Evolutionary conservation across 495 filamentous ascomycete genomes (phyloP), one percentile per base, ranked within the genome.

Genomic region (Penicillium robsamsonii): DNA sequence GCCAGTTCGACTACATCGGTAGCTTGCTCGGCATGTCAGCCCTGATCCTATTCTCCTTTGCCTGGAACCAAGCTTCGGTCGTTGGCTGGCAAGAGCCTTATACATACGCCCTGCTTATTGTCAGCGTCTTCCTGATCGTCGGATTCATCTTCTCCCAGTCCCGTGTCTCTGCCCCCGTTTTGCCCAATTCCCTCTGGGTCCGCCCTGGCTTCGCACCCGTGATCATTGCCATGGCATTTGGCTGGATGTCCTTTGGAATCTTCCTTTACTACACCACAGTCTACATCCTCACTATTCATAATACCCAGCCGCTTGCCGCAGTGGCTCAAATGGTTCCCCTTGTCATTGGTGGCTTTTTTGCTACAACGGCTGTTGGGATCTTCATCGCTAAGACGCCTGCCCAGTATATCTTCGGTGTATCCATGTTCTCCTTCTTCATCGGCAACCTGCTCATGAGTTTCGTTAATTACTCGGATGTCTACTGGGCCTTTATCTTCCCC

Each of bases 1-100:
- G 15, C 57, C 46, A 47, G n/a, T 50, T 84, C 24, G 83, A 86
- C 59, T 62, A 70, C 10, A n/a, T 71, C 0, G 84, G 83, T 5
- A 70, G 70, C 15, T 24, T 75, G 6, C 63, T 74, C 13, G 72
- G 73, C 17, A 57, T 79, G 24, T 51, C 67, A 1, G 75, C 30
- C 10, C 30, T 31, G 9, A 31, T 31, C 10, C 4, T 31, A 9
- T 31, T 31, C 10, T 31, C 30, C 1, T 31, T 31, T 12, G 30
- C 30, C 10, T 31, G 30, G 30, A 31, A 31, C 2, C 30, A 31
- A 10, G 30, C 30, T 11, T 31, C 30, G 11, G 30, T 31, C 30
- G 30, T 31, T 4, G 30, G 30, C 11, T 31, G 30, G 30, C 30
- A 31, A 31, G 30, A 31, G 30, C 30, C 30, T 1, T 31, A 31